phyloP scores from a whole-genome alignment of 2,329 filamentous ascomycete genomes.

The Fusarium heterosporum region DNA sequence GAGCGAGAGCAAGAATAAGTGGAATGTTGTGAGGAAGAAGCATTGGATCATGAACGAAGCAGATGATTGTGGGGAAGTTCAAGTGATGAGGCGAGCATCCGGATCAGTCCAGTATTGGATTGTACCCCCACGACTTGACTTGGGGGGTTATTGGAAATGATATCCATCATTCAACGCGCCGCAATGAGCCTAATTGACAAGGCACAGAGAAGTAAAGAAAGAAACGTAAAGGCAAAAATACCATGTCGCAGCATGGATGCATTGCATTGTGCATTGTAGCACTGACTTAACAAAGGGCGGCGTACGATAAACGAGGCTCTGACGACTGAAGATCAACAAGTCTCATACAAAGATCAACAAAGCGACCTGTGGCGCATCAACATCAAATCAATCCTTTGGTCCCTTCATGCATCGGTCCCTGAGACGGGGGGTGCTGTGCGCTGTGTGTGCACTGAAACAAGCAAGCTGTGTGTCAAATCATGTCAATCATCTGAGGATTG shows the following conservation, averaged over 20 bases:
- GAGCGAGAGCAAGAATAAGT: not conserved
- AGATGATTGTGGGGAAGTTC: constrained; percentile 41
- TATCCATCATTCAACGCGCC: constrained; percentile 9
- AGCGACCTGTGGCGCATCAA: constrained; percentile 36
- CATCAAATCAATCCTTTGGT: not conserved
- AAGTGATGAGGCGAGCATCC: constrained; percentile 24
- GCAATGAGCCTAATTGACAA: constrained; percentile 8
- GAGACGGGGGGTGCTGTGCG: not conserved
- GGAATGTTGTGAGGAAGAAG: constrained; percentile 25
- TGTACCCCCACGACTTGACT: constrained; percentile 39
- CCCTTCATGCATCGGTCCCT: constrained; percentile 38
- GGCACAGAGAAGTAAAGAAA: constrained; percentile 22
- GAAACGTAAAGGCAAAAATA: constrained; percentile 22
- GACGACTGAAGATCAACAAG: not conserved
- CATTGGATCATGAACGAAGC: constrained; percentile 24
- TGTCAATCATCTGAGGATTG: constrained; percentile 34
- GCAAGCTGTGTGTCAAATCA: constrained; percentile 30
- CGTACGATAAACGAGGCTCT: constrained; percentile 28
- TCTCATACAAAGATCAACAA: constrained; percentile 28
- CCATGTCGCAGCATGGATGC: constrained; percentile 18
- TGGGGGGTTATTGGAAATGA: constrained; percentile 24
- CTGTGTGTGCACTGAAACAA: constrained; percentile 30
- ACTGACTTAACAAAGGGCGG: constrained; percentile 34
- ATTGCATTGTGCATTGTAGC: constrained; percentile 29
- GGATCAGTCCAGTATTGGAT: constrained; percentile 7